Percentiles rank a stretch among this genome's conserved stretches.
These are phyloP conservation scores for Solanum chilense DNA, from an alignment of 257 asterid genomes.

Conservation along the genomic window DNA sequence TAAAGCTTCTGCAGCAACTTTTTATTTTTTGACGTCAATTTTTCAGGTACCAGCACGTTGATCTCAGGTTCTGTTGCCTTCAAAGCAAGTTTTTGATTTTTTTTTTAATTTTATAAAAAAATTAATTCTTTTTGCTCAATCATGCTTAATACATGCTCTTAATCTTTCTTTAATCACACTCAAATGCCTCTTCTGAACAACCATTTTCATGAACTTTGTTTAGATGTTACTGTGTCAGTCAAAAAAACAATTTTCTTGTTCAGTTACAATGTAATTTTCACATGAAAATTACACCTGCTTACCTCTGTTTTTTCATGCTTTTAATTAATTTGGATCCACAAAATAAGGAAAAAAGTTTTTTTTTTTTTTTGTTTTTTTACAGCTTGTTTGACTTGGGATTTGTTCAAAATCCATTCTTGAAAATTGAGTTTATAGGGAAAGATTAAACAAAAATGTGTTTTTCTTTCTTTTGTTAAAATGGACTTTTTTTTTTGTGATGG, in stretches of 20 bases:
- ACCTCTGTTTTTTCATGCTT: neutral
- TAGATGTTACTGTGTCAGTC: neutral
- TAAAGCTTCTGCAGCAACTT: slow-evolving; percentile 3
- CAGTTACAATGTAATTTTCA: neutral
- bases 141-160: neutral
- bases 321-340: neutral
- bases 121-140: neutral
- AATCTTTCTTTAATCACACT: slow-evolving; percentile 1
- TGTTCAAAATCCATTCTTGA: neutral
- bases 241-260: neutral
- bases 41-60: slow-evolving; percentile 13
- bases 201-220: neutral
- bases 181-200: neutral
- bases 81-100: neutral
- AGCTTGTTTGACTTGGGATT: neutral
- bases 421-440: neutral
- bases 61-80: slow-evolving; percentile 10
- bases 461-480: neutral
- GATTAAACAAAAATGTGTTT: neutral
- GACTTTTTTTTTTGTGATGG: neutral
- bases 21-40: slow-evolving; percentile 4
- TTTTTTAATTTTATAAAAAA: neutral
- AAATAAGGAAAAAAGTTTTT: neutral
- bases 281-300: neutral
- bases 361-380: neutral